A percentile compares a stretch with the other conserved stretches of the same genome.
phyloP scores from a whole-genome alignment of 2,329 filamentous ascomycete genomes.

The Annulohypoxylon truncatum region DNA sequence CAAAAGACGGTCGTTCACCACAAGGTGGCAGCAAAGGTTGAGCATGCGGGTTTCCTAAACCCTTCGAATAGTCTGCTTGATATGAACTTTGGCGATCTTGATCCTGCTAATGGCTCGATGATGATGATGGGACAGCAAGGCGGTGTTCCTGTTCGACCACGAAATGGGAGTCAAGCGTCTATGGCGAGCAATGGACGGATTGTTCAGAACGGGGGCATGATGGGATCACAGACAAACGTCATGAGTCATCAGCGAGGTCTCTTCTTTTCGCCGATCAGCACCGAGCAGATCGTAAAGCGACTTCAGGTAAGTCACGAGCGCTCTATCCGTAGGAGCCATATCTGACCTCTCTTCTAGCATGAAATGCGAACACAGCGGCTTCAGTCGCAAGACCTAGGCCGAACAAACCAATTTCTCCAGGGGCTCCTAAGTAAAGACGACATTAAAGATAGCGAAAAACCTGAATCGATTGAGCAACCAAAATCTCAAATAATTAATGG shows the following conservation, averaged over 20 bases:
- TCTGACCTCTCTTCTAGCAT: slow-evolving; percentile 64
- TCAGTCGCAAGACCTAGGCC: slow-evolving; percentile 85
- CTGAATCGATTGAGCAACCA: slow-evolving; percentile 59
- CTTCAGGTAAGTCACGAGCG: slow-evolving; percentile 70
- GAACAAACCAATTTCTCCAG: slow-evolving; percentile 84
- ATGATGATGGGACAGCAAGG: slow-evolving; percentile 77
- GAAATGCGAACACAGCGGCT: slow-evolving; percentile 92
- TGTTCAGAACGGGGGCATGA: slow-evolving; percentile 63
- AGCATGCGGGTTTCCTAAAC: slow-evolving; percentile 88
- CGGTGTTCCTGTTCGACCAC: slow-evolving; percentile 76
- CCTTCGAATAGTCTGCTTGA: slow-evolving; percentile 82
- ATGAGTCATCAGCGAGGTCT: slow-evolving; percentile 82
- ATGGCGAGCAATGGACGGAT: slow-evolving; percentile 71
- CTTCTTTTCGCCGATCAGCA: slow-evolving; percentile 88
- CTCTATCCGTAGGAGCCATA: not conserved
- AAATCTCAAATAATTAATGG: slow-evolving; percentile 64
- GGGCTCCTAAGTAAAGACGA: slow-evolving; percentile 79
- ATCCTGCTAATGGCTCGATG: slow-evolving; percentile 80
- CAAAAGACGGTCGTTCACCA: slow-evolving; percentile 99
- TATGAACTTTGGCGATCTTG: slow-evolving; percentile 91
- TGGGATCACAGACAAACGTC: slow-evolving; percentile 63
- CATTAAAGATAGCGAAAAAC: slow-evolving; percentile 68
- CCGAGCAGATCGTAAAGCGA: slow-evolving; percentile 93
- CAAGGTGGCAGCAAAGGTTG: slow-evolving; percentile 96
- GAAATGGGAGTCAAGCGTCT: slow-evolving; percentile 75